Base-by-base conservation (phyloP, 345 rosid genomes). In the Brassica rapa region DNA sequence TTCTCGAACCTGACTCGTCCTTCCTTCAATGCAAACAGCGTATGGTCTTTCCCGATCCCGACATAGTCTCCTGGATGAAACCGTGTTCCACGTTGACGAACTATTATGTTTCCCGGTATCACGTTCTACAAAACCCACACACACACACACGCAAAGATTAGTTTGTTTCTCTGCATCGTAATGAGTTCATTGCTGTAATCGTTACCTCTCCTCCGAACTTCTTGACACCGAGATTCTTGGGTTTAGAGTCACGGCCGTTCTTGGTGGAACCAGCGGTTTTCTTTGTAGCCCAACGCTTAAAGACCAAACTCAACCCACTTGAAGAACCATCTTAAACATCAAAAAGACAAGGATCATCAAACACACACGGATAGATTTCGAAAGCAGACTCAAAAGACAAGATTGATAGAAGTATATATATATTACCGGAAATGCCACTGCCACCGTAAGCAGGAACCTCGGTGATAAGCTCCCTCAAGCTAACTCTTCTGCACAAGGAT, bases 1-100 rank as follows among this genome's bases (percentile, higher is more conserved):
- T 69, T 78, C 84, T 93, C 97, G 51, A 93, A 93, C 82, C 91
- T 89, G 10, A 90, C 91, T 23, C 84, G 72, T 12, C 97, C 94
- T 81, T 89, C 92, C 64, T 89, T 88, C 51, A 91, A 51, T 1
- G 97, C 97, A 83, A 64, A 89, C 46, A 91, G 82, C 6, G 92
- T 88, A 79, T 91, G 94, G 71, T 88, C 97, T 74, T 86, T 91
- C 71, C 94, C 94, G 0, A 89, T 87, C 51, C 92, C 94, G 0
- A 89, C 98, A 67, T 89, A 89, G 86, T 95, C 86, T 63, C 99
- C 93, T 0, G 96, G 98, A 72, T 88, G 98, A 75, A 93, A 93
- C 6, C 94, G 81, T 1, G 97, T 90, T 29, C 98, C 96, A 0
- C 94, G 81, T 74, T 91, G 98, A 6, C 90, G 83, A 6, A 89